phyloP scores from a whole-genome alignment of 2,329 filamentous ascomycete species.

The Oidium heveae region DNA sequence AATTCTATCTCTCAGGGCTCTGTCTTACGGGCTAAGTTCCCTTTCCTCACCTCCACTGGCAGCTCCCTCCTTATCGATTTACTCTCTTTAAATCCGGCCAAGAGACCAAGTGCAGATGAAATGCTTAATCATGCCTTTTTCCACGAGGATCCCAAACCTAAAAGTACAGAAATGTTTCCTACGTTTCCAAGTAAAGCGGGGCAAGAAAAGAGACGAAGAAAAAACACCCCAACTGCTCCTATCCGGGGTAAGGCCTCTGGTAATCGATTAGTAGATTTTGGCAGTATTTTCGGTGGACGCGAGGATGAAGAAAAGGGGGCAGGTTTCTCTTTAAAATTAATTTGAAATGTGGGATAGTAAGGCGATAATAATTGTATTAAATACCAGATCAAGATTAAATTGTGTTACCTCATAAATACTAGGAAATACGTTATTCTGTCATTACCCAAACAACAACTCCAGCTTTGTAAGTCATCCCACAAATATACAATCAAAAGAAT shows the following conservation, averaged over 20 bases:
- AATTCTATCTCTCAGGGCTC: slow-evolving; percentile 18
- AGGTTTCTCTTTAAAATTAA: slow-evolving; percentile 40
- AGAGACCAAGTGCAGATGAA: slow-evolving; percentile 43
- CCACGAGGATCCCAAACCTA: slow-evolving; percentile 65
- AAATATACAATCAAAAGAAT: neutral
- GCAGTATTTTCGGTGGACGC: slow-evolving; percentile 42
- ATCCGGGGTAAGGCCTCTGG: slow-evolving; percentile 37
- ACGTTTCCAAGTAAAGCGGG: slow-evolving; percentile 92
- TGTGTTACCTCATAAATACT: too few relatives aligned
- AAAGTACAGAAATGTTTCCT: slow-evolving; percentile 78
- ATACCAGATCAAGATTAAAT: too few relatives aligned
- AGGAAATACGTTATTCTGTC: neutral
- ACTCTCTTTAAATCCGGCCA: slow-evolving; percentile 47
- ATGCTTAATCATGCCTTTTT: slow-evolving; percentile 71
- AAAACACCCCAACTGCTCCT: slow-evolving; percentile 62
- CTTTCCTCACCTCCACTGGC: slow-evolving; percentile 54
- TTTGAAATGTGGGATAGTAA: slow-evolving; percentile 8
- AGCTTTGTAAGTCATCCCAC: neutral
- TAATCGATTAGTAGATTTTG: slow-evolving; percentile 35
- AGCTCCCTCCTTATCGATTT: slow-evolving; percentile 41
- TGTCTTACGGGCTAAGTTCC: slow-evolving; percentile 52
- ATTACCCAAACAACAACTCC: neutral
- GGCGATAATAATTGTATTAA: neutral
- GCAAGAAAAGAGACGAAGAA: slow-evolving; percentile 52
- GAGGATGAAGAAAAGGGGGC: slow-evolving; percentile 39